These are phyloP conservation scores for Penicillium paxilli DNA, from an alignment of 495 filamentous ascomycete species.

Conservation along the genomic window DNA sequence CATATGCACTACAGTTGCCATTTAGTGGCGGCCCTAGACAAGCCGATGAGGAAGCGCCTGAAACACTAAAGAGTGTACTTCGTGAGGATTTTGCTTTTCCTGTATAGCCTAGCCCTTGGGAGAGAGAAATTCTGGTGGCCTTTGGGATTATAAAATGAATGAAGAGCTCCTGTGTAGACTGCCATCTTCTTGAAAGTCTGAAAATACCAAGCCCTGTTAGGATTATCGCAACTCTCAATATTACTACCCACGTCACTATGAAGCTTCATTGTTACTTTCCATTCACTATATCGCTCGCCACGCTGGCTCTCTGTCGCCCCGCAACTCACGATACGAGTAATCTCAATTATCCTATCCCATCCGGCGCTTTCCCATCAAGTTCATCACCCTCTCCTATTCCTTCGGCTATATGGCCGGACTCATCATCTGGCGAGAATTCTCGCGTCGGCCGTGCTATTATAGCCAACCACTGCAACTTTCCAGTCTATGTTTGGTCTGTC, in stretches of 20 bases:
- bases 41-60: not conserved
- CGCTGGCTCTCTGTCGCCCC: conserved; percentile 9
- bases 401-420: not conserved
- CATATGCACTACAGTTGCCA: not conserved
- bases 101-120: not conserved
- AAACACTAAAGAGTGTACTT: not conserved
- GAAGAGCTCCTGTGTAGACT: too few relatives aligned
- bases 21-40: not conserved
- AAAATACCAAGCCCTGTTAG: too few relatives aligned
- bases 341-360: not conserved
- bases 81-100: conserved; percentile 4
- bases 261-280: not conserved
- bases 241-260: conserved; percentile 6
- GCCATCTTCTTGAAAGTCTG: too few relatives aligned
- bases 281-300: conserved; percentile 6
- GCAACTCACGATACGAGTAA: not conserved
- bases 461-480: conserved; percentile 45
- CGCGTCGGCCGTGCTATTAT: conserved; percentile 48
- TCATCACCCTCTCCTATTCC: conserved; percentile 1
- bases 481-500: conserved; percentile 59
- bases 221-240: not conserved
- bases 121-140: not conserved
- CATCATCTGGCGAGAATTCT: conserved; percentile 1
- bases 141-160: not conserved
- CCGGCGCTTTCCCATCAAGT: conserved; percentile 7